Base-by-base conservation (phyloP, 306 rosid genomes). In the Prunus armeniaca region DNA sequence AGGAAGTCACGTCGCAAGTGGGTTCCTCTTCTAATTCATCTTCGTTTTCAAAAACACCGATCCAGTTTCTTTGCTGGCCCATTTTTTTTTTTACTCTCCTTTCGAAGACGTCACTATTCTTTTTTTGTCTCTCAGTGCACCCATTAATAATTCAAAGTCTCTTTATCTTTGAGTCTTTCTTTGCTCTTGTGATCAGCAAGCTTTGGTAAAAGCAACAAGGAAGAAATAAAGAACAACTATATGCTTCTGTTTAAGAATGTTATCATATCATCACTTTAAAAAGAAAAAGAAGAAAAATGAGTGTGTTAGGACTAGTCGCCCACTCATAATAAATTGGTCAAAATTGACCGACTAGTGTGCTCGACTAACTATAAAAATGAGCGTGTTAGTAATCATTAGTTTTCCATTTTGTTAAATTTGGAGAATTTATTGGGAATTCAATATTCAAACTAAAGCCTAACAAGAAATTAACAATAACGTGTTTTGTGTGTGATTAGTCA, bases 1-100 rank as follows among this genome's bases (percentile, higher is more conserved):
- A 82, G 77, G 68, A 78, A 84, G 88, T 86, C 95, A 88, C 79
- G 74, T 85, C 88, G 54, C 0, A 13, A 47, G 76, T 67, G 81
- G 68, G 43, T 67, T 54, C 64, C 22, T 20, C 66, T 28, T 8
- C 49, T 30, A 7, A 5, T 60, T 25, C 43, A 9, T 72, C 67
- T 55, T 51, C 14, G 1, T 60, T 10, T 60, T 60, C 20, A 6
- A 63, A 10, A 43, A 15, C 66, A 20, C 52, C 14, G 54, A 51
- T 65, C 65, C 55, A 22, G 15, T 65, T 75, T 65, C 62, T 49
- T 51, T 75, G 76, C 76, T 71, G 25, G 14, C 5, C 3, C 1
- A 0, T 22, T 9, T 71, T 17, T 56, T 15, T 51, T 15, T 15
- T 22, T 15, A 9, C 6, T 15, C 22, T 52, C 2, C 22, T 25